A percentile compares a stretch with the other conserved stretches of the same genome.
Conservation (phyloP, 1,284 basidiomycete genomes). For the Cystobasidiaceae sp. region DNA sequence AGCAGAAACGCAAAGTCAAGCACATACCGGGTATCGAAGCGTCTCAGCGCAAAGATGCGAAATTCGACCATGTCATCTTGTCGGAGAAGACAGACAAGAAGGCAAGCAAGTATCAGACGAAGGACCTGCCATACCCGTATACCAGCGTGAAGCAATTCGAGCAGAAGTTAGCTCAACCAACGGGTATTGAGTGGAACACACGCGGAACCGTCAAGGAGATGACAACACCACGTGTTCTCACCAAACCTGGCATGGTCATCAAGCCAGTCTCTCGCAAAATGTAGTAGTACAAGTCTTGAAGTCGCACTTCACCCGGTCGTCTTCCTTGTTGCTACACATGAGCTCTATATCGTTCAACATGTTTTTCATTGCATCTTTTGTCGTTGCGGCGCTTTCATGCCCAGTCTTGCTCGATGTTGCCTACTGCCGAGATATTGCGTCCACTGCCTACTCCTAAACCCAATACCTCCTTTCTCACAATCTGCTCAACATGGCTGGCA, state of each 20-base stretch:
- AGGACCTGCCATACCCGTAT: constrained; percentile 89
- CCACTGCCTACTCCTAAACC: constrained; percentile 57
- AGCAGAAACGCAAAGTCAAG: constrained; percentile 60
- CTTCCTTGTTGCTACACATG: no score
- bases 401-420: constrained; percentile 36
- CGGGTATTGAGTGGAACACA: constrained; percentile 93
- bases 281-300: no score
- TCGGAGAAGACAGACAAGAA: constrained; percentile 92
- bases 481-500: constrained; percentile 50
- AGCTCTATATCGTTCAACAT: no score
- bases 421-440: constrained; percentile 32
- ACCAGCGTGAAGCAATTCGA: constrained; percentile 86
- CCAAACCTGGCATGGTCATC: constrained; percentile 55
- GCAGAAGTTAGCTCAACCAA: constrained; percentile 67
- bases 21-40: constrained; percentile 74
- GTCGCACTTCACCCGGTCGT: no score
- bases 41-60: constrained; percentile 70
- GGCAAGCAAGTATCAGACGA: constrained; percentile 76
- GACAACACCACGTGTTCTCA: constrained; percentile 75
- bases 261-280: constrained; percentile 34
- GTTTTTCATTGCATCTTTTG: no score
- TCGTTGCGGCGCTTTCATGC: no score
- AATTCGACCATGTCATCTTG: constrained; percentile 83
- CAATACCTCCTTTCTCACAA: constrained; percentile 48
- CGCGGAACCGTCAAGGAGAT: constrained; percentile 76